These are phyloP conservation scores for Chenopodium suecicum DNA, from an alignment of 148 eudicot species.

Conservation along the genomic window DNA sequence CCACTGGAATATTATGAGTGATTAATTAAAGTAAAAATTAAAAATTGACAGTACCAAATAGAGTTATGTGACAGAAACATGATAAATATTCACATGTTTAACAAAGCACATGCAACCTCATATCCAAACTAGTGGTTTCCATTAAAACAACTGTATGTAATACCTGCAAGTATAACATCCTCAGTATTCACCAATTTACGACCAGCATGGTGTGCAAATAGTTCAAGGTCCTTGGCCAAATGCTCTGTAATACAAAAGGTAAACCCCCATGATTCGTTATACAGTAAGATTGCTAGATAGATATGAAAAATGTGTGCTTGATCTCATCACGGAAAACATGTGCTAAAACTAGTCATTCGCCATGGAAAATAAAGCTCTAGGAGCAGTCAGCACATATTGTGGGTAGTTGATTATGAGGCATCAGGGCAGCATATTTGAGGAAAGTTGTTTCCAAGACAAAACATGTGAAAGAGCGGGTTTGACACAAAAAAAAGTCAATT, in stretches of 20 bases:
- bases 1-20: not conserved
- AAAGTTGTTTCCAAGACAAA: not conserved
- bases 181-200: constrained; percentile 89
- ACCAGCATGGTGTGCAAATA: constrained; percentile 88
- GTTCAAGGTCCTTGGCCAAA: constrained; percentile 86
- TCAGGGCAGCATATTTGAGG: not conserved
- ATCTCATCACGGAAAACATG: no score
- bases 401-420: not conserved
- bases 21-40: not conserved
- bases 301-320: no score
- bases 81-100: not conserved
- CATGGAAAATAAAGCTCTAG: not conserved
- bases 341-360: not conserved
- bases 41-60: not conserved
- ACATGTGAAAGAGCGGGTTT: not conserved
- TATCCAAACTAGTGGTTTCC: not conserved
- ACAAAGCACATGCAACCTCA: not conserved
- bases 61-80: not conserved
- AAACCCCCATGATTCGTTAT: constrained; percentile 4
- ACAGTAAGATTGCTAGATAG: no score
- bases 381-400: not conserved
- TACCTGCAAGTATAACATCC: constrained; percentile 91
- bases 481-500: not conserved
- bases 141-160: constrained; percentile 18
- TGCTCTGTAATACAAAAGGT: constrained; percentile 54